A percentile compares a stretch with the other conserved stretches of the same genome.
Conservation (phyloP, 148 eudicot genomes). For the Agrostemma githago region DNA sequence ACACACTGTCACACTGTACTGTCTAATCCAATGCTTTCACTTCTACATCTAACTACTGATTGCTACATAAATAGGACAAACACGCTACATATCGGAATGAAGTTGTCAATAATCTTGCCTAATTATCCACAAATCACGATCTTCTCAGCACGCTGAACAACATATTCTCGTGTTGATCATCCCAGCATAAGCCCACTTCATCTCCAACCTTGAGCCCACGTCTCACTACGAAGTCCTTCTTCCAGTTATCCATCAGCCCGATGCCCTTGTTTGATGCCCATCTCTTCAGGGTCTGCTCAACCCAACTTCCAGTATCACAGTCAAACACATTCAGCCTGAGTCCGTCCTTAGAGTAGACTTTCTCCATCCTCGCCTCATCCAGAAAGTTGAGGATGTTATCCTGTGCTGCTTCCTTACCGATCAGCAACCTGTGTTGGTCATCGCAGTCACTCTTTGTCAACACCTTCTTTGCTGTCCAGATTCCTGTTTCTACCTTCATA, state of each 20-base stretch:
- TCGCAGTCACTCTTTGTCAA: background rate
- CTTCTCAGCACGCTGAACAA: background rate
- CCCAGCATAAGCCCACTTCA: background rate
- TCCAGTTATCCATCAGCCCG: background rate
- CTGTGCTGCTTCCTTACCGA: background rate
- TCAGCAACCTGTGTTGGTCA: background rate
- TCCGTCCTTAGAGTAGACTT: background rate
- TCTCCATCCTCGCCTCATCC: background rate
- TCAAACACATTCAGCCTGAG: background rate
- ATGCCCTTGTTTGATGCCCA: background rate
- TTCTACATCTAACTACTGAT: no score
- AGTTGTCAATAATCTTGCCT: no score
- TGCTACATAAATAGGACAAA: no score
- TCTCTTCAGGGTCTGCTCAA: background rate
- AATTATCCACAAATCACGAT: background rate
- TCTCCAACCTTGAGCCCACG: background rate
- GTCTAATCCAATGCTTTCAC: no score
- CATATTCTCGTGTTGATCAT: background rate
- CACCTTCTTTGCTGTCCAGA: background rate
- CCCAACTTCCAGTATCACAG: background rate
- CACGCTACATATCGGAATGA: no score
- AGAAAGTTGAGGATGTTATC: background rate
- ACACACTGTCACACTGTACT: no score
- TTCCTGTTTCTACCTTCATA: no score
- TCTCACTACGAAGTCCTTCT: background rate